A percentile compares a stretch with the other conserved stretches of the same genome.
phyloP scores from a whole-genome alignment of 441 rosid species.

The Euphorbia schlechtendalii region DNA sequence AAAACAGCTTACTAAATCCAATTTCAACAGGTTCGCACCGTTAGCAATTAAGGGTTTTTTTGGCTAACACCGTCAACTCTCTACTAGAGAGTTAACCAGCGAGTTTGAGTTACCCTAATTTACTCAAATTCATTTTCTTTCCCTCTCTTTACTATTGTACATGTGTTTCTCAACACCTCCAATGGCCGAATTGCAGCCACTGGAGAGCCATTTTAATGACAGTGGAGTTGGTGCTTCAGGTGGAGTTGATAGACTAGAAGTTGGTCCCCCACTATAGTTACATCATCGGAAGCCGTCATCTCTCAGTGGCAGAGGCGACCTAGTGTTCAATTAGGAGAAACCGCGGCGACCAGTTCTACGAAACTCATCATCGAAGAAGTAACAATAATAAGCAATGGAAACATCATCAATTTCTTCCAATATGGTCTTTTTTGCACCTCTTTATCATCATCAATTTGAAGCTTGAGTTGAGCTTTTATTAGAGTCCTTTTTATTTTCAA shows the following conservation, averaged over 20 bases:
- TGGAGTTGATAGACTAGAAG: slow-evolving; percentile 9
- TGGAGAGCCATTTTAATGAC: slow-evolving; percentile 39
- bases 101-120: too few relatives aligned
- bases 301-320: slow-evolving; percentile 74
- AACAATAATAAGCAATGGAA: slow-evolving; percentile 31
- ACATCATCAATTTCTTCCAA: slow-evolving; percentile 10
- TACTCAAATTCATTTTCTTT: too few relatives aligned
- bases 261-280: slow-evolving; percentile 22
- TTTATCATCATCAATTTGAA: too few relatives aligned
- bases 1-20: too few relatives aligned
- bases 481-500: too few relatives aligned
- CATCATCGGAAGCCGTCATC: slow-evolving; percentile 45
- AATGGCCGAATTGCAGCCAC: slow-evolving; percentile 46
- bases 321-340: slow-evolving; percentile 80
- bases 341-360: slow-evolving; percentile 50
- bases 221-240: slow-evolving; percentile 8
- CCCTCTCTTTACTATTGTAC: too few relatives aligned
- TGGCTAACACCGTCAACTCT: too few relatives aligned
- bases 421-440: too few relatives aligned
- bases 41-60: too few relatives aligned
- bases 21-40: too few relatives aligned
- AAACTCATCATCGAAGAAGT: slow-evolving; percentile 34
- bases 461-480: slow-evolving; percentile 59
- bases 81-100: too few relatives aligned
- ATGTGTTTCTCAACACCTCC: too few relatives aligned